Evolutionary conservation across 2,329 filamentous ascomycete genomes (phyloP), one percentile per base, ranked within the genome.

Genomic region (Seiridium unicorne): DNA sequence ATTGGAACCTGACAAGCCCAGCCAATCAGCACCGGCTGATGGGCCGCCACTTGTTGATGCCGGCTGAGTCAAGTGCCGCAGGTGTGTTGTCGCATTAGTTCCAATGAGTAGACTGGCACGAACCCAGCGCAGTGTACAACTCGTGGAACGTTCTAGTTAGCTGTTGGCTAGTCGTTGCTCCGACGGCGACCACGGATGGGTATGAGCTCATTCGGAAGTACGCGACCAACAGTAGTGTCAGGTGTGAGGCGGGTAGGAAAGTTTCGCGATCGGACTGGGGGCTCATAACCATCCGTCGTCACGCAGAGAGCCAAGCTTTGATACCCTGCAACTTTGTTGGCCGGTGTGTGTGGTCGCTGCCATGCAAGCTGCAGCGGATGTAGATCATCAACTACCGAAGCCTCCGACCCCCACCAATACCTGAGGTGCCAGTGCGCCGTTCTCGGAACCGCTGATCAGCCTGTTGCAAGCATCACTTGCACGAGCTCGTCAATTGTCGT

Each of bases 311-410:
- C 51, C 51, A 55, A 55, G 51, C 51, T 55, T 55, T 38, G 11
- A 18, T 26, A 32, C 38, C 35, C 51, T 38, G 35, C 18, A 38
- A 44, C 36, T 44, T 18, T 55, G 38, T 55, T 55, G 38, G 38
- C 7, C 7, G 38, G 38, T 7, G 36, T 26, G 51, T 42, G 51
- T 42, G 35, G 18, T 6, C 26, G 35, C 31, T 55, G 51, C 31
- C 35, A 31, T 55, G 18, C 51, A 55, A 35, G 32, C 35, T 53
- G 49, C 51, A 38, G 40, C 18, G 31, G 36, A 42, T 55, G 51
- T 44, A n/a, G 51, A 55, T 55, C 51, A 18, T 35, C 51, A 55
- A 55, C 36, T 55, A 55, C 51, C 51, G 51, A 55, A 55, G 18
- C 36, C 40, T 42, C 18, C 36, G 9, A 7, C 8, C 49, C 31